phyloP scores from a whole-genome alignment of 352 stramenopile species.

The Pythium phragmitis region DNA sequence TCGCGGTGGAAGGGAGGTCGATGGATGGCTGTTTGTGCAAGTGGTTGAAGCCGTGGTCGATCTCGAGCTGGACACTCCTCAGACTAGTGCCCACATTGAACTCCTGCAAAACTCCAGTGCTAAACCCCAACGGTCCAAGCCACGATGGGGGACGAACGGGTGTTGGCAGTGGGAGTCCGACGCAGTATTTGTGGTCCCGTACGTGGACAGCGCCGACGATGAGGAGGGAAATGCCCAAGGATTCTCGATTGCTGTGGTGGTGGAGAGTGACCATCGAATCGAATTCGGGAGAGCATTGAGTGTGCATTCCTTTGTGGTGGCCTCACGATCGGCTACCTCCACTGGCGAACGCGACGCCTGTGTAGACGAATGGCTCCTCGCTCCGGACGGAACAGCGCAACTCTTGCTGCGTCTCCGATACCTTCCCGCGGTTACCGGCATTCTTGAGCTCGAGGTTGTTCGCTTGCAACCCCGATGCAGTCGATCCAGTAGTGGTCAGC shows the following conservation, averaged over 20 bases:
- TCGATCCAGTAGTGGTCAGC: not conserved
- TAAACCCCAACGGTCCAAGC: slow-evolving; percentile 9
- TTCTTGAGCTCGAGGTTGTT: not conserved
- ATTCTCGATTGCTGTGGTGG: not conserved
- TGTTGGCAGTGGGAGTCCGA: slow-evolving; percentile 16
- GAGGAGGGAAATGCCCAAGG: not conserved
- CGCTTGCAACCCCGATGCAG: not conserved
- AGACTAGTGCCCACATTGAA: slow-evolving; percentile 10
- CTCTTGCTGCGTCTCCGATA: slow-evolving; percentile 5
- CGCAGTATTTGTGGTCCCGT: slow-evolving; percentile 3
- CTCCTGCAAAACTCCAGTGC: not conserved
- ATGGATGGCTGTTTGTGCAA: slow-evolving; percentile 15
- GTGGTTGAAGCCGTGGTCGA: slow-evolving; percentile 8
- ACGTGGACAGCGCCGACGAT: not conserved
- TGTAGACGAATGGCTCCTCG: slow-evolving; percentile 18
- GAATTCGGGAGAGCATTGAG: not conserved
- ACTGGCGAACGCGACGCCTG: not conserved
- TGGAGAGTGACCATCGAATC: not conserved
- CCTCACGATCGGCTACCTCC: not conserved
- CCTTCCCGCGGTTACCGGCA: not conserved
- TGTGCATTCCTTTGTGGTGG: not conserved
- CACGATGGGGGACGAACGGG: slow-evolving; percentile 5
- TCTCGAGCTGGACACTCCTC: not conserved
- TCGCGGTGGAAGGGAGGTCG: not conserved
- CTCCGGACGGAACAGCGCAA: slow-evolving; percentile 1